Evolutionary conservation across 306 rosid species (phyloP), one percentile per base, ranked within the genome.

Genomic region (Vigna unguiculata): DNA sequence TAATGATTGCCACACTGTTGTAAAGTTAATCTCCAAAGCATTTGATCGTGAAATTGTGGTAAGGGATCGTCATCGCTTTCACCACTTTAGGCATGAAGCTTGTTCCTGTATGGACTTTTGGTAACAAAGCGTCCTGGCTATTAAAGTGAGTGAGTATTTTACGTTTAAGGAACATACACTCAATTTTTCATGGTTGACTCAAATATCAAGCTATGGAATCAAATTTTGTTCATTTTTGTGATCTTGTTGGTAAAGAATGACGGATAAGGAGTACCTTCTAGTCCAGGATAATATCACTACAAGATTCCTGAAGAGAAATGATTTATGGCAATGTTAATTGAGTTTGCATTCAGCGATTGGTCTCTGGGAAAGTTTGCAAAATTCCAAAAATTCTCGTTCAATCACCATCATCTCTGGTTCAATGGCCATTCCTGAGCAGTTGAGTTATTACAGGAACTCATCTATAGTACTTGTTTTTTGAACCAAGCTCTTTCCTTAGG

Each of bases 41-140:
- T 88, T 87, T 73, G 76, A 36, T 74, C 91, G 90, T 1, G 90
- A 83, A 67, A 90, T 92, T 80, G 87, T 88, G 24, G 72, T 88
- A n/a, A 83, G 97, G 84, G 97, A 92, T 82, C 84, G 92, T n/a
- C 92, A 90, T 76, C 96, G 87, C 19, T 92, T 90, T 90, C 97
- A 92, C 78, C 92, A 92, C 86, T 90, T 92, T 65, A 85, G 84
- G 63, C 81, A 77, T 21, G 96, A 96, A 52, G 80, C 81, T 69
- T 90, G 96, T 74, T 90, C 96, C 41, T 92, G 96, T 82, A 66
- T 77, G 80, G 97, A 90, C 51, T 92, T 84, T 61, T 92, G 97
- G 96, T 92, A 87, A 76, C 80, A 52, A 46, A 72, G 59, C 20
- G 74, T 62, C 34, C 49, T 6, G 19, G 34, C 5, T 38, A 64